A percentile compares a stretch with the other conserved stretches of the same genome.
These are phyloP conservation scores for Euphorbia celastroides DNA, from an alignment of 441 rosid species.

Conservation along the genomic window DNA sequence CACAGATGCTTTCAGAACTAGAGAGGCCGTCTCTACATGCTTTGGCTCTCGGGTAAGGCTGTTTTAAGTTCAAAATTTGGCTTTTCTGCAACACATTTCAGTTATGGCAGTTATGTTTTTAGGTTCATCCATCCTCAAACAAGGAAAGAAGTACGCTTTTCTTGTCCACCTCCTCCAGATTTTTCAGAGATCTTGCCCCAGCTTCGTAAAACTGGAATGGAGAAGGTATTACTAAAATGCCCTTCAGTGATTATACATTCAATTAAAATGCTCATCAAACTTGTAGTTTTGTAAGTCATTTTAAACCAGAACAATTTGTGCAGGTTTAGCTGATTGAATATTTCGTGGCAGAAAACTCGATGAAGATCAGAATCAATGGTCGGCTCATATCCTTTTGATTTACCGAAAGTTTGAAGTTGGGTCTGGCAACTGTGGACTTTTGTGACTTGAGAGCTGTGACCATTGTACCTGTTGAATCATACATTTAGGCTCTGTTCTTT, in stretches of 20 bases:
- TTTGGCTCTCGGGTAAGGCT: conserved; percentile 67
- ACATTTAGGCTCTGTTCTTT: too few species aligned
- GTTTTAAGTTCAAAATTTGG: too few species aligned
- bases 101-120: conserved; percentile 13
- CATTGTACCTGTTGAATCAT: too few species aligned
- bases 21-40: conserved; percentile 97
- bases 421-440: too few species aligned
- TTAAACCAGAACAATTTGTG: not conserved
- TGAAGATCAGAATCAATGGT: too few species aligned
- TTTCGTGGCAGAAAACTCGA: too few species aligned
- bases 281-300: not conserved
- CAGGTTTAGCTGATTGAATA: too few species aligned
- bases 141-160: conserved; percentile 47
- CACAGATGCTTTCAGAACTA: conserved; percentile 49
- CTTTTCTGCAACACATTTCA: not conserved
- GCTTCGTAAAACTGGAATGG: conserved; percentile 51
- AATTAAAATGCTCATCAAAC: not conserved
- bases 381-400: too few species aligned
- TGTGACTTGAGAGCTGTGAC: too few species aligned
- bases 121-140: conserved; percentile 82
- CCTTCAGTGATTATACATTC: too few species aligned
- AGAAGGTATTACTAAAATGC: conserved; percentile 39
- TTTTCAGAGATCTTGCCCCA: conserved; percentile 45
- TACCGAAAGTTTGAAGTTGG: too few species aligned
- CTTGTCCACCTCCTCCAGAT: conserved; percentile 80